Conservation (phyloP, 73 alveolate genomes). For the Strombidium stylifer region DNA sequence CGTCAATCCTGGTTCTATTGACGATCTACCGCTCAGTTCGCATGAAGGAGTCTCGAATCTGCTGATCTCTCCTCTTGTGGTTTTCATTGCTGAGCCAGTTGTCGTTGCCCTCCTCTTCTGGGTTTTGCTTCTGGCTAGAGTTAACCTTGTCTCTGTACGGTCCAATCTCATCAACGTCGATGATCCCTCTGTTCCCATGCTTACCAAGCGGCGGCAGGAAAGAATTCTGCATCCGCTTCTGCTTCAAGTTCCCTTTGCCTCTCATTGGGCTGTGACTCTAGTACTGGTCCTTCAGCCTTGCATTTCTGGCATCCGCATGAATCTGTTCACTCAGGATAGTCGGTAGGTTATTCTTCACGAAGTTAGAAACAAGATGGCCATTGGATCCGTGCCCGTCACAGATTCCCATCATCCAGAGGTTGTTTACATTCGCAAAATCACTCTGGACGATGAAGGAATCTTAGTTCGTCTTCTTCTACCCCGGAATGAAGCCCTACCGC, state of each 20-base stretch:
- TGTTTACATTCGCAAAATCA: constrained; percentile 54
- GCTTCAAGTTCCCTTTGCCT: neutral
- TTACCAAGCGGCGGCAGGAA: constrained; percentile 15
- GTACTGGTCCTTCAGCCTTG: constrained; percentile 8
- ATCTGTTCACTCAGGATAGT: too few species aligned
- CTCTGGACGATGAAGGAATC: constrained; percentile 28
- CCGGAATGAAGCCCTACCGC: constrained; percentile 51
- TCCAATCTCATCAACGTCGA: too few species aligned
- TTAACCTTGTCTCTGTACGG: too few species aligned
- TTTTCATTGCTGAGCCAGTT: constrained; percentile 1
- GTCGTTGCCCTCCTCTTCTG: neutral
- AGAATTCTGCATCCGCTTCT: neutral
- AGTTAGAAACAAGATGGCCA: constrained; percentile 94
- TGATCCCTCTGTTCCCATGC: neutral
- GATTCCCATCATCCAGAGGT: constrained; percentile 80
- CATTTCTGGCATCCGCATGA: neutral
- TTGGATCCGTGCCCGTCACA: constrained; percentile 97
- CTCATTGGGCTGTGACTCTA: neutral
- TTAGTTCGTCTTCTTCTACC: constrained; percentile 45
- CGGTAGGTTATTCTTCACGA: constrained; percentile 77
- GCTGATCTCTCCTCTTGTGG: constrained; percentile 1
- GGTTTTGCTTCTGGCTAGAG: neutral
- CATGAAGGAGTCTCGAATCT: constrained; percentile 25
- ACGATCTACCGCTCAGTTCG: neutral
- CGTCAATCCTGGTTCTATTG: constrained; percentile 15